Conservation (phyloP, 2,329 filamentous ascomycete species). For the Domatiomyces catenatus region DNA sequence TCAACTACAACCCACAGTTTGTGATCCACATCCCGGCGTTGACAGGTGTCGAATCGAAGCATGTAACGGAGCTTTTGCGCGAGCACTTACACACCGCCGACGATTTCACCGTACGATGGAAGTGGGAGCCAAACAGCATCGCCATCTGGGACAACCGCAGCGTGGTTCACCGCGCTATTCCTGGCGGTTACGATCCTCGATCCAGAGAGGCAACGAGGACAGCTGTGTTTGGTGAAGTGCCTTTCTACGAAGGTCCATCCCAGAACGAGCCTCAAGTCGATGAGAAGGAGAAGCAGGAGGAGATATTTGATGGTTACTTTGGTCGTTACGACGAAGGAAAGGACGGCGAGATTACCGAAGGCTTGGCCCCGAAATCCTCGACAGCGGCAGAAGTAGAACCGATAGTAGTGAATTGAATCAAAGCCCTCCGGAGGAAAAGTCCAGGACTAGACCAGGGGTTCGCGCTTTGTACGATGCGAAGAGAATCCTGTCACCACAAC, state of each 20-base stretch:
- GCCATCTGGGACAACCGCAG: not conserved
- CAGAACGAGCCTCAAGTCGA: not conserved
- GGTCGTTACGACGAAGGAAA: not conserved
- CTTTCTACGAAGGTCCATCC: not conserved
- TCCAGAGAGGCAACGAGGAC: not conserved
- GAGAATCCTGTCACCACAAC: too few relatives aligned
- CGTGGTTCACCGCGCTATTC: not conserved
- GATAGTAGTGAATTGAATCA: too few relatives aligned
- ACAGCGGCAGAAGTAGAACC: too few relatives aligned
- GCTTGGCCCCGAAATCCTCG: too few relatives aligned
- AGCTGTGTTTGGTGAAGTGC: not conserved
- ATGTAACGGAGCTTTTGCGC: slow-evolving; percentile 14
- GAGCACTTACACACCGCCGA: slow-evolving; percentile 48
- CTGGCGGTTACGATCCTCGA: not conserved
- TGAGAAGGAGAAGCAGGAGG: slow-evolving; percentile 1
- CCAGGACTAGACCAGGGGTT: too few relatives aligned
- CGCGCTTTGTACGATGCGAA: too few relatives aligned
- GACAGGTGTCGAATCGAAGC: slow-evolving; percentile 14
- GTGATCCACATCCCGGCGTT: slow-evolving; percentile 13
- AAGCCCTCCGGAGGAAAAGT: too few relatives aligned
- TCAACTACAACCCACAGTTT: slow-evolving; percentile 15
- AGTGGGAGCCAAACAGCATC: slow-evolving; percentile 54
- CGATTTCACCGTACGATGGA: slow-evolving; percentile 81
- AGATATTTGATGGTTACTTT: not conserved
- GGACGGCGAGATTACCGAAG: not conserved